These are phyloP conservation scores for Sporisorium iseilematis-ciliati DNA, from an alignment of 1,284 basidiomycete species.

Conservation along the genomic window DNA sequence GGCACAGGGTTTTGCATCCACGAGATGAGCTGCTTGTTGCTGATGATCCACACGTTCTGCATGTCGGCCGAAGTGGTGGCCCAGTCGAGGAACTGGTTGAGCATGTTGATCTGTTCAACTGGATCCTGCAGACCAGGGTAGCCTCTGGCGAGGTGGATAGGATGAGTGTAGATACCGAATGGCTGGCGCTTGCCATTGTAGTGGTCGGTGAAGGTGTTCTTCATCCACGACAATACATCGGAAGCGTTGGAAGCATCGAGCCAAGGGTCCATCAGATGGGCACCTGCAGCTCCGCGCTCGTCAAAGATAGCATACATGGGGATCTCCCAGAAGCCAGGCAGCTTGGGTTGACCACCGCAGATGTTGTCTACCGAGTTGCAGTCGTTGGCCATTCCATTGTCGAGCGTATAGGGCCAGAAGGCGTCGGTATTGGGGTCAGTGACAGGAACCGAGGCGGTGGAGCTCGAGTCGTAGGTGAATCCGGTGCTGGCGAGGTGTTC, in stretches of 20 bases:
- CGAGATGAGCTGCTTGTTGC: constrained; percentile 78
- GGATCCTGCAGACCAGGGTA: constrained; percentile 55
- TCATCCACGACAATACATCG: constrained; percentile 78
- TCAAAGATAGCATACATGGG: constrained; percentile 61
- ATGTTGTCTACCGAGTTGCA: constrained; percentile 75
- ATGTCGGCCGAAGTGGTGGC: constrained; percentile 70
- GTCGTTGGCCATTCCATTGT: constrained; percentile 81
- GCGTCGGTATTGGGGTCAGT: constrained; percentile 79
- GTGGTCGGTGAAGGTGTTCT: constrained; percentile 78
- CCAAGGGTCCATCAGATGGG: constrained; percentile 84
- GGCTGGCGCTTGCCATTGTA: constrained; percentile 80
- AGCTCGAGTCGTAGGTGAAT: constrained; percentile 81
- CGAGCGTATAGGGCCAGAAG: constrained; percentile 72
- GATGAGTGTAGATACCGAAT: constrained; percentile 84
- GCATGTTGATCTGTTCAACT: constrained; percentile 71
- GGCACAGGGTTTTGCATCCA: constrained; percentile 80
- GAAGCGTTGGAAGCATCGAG: constrained; percentile 71
- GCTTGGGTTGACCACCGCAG: constrained; percentile 79
- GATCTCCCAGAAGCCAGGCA: constrained; percentile 75
- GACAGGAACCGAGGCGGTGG: constrained; percentile 78
- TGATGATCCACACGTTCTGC: constrained; percentile 81
- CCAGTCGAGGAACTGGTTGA: constrained; percentile 85
- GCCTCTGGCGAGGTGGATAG: constrained; percentile 80
- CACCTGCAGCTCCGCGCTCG: constrained; percentile 47
- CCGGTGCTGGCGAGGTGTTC: constrained; percentile 73